Evolutionary conservation across 108 stramenopile species (phyloP).

Genomic region (Skeletonema grethae): DNA sequence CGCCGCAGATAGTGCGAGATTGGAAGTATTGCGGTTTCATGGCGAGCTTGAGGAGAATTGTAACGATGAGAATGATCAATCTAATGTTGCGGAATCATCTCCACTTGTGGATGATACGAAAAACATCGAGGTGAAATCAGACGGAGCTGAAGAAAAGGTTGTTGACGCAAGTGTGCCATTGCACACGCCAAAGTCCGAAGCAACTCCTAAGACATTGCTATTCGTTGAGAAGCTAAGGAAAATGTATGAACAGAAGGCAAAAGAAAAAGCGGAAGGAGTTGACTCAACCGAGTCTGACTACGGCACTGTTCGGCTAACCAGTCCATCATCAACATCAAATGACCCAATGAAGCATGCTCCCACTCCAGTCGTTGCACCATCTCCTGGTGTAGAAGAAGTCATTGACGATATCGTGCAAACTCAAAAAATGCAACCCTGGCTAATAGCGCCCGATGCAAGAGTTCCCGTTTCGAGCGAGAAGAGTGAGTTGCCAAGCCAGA

Average conservation of each 20-base stretch:
- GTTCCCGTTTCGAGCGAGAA: constrained; percentile 37
- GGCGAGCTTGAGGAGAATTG: constrained; percentile 39
- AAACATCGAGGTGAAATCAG: constrained; percentile 9
- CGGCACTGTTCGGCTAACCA: constrained; percentile 34
- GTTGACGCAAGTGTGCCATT: neutral
- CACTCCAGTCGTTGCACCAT: constrained; percentile 61
- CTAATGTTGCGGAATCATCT: neutral
- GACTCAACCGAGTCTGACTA: constrained; percentile 7
- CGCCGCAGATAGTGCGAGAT: constrained; percentile 51
- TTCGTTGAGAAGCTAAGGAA: constrained; percentile 66
- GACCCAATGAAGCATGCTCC: constrained; percentile 39
- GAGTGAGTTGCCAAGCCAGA: neutral
- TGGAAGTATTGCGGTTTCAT: constrained; percentile 36
- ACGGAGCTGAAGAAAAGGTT: constrained; percentile 7
- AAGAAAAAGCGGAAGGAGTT: constrained; percentile 43
- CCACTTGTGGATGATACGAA: neutral
- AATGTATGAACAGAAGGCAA: constrained; percentile 64
- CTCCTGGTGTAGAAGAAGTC: constrained; percentile 55
- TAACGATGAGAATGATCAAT: neutral
- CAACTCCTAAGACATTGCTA: constrained; percentile 54
- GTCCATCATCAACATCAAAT: constrained; percentile 15
- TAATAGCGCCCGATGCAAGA: constrained; percentile 69
- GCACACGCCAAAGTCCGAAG: constrained; percentile 13
- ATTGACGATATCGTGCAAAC: constrained; percentile 55
- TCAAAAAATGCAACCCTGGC: constrained; percentile 77